Evolutionary conservation across 139 green algal species (phyloP), one percentile per base, ranked within the genome.

Genomic region (Yamagishiella unicocca): DNA sequence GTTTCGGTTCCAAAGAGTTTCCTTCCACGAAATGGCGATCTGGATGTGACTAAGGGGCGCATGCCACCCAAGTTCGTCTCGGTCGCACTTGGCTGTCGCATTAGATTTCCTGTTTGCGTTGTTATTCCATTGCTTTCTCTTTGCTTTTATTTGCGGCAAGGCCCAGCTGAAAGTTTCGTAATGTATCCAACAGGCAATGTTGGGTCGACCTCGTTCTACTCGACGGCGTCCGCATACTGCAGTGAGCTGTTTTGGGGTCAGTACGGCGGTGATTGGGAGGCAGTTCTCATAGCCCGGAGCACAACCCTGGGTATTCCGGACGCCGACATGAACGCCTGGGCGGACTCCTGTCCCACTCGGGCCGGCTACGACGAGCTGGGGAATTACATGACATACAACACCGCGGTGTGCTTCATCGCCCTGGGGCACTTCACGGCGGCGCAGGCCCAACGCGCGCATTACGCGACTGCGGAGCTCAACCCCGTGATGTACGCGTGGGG

Each of bases 391-490:
- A n/a, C n/a, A n/a, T n/a, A n/a, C n/a, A n/a, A n/a, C n/a, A n/a
- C n/a, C n/a, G n/a, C n/a, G n/a, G n/a, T n/a, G n/a, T n/a, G n/a
- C n/a, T n/a, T n/a, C n/a, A n/a, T n/a, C n/a, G n/a, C n/a, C n/a
- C n/a, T n/a, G n/a, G n/a, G n/a, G n/a, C n/a, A n/a, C n/a, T n/a
- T n/a, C n/a, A n/a, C n/a, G n/a, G n/a, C n/a, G n/a, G n/a, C n/a
- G n/a, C n/a, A n/a, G n/a, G n/a, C n/a, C n/a, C n/a, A n/a, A n/a
- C n/a, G n/a, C n/a, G n/a, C n/a, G n/a, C n/a, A n/a, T n/a, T n/a
- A n/a, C n/a, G n/a, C 50, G 40, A 58, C 70, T 3, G 22, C 70
- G 24, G 70, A 78, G 70, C 12, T 78, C 40, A 78, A 78, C 70
- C 40, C 40, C 40, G 25, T 78, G 1, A 27, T 78, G 40, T 78